Base-by-base conservation (phyloP, 345 rosid genomes). In the Kernera saxatilis region DNA sequence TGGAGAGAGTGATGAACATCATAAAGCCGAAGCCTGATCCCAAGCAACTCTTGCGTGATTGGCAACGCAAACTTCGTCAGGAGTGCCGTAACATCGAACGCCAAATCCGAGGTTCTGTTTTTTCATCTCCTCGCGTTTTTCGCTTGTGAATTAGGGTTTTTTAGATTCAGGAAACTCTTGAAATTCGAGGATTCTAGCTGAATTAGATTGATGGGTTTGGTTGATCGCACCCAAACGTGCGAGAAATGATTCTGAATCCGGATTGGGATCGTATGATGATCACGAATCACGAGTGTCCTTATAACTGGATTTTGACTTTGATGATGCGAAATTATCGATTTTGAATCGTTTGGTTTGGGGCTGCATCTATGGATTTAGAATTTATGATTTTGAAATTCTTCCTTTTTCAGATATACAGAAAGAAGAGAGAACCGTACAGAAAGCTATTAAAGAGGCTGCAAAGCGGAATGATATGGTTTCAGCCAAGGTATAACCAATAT, bases 41-140 rank as follows among this genome's bases (percentile, higher is more conserved):
- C 0, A 91, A 92, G 55, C 88, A 85, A 81, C 85, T 72, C 46
- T 69, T 92, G 50, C 84, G 92, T 61, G 98, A 92, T 84, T 92
- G 96, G 98, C 96, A 92, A 72, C 94, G 94, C 11, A 81, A 78
- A 64, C 93, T 92, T 15, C 92, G 98, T n/a, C 96, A 92, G 50
- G 98, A 89, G 75, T 81, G 84, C 50, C 94, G 98, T 66, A 88
- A 86, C 83, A 86, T 89, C 69, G 98, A 92, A 57, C 96, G 98
- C 74, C 96, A 92, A 80, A 92, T 89, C 77, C 81, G 94, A 83
- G 98, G 96, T 74, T 62, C n/a, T n/a, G 27, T n/a, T 10, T 35
- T 53, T 12, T 5, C 29, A n/a, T 29, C 49, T 53, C 27, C 25
- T 58, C 5, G 7, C 12, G 7, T 15, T 50, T 13, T 21, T 64